Conservation (phyloP, 1,284 basidiomycete genomes). For the Lentinus polychrous region DNA sequence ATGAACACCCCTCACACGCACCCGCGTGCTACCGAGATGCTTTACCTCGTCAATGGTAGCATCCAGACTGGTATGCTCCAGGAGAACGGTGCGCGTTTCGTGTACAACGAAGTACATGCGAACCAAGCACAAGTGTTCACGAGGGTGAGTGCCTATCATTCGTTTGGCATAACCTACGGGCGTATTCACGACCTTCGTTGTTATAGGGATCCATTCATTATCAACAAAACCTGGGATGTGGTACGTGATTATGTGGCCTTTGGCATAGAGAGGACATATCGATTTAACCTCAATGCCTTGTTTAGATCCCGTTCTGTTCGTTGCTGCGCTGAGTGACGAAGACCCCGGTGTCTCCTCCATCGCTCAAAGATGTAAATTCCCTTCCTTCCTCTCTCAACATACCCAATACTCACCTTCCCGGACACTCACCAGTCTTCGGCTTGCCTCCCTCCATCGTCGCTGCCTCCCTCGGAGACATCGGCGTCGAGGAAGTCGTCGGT, state of each 20-base stretch:
- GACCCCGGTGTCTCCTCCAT: conserved; percentile 26
- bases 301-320: conserved; percentile 15
- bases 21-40: conserved; percentile 31
- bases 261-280: background rate
- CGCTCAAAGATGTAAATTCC: conserved; percentile 26
- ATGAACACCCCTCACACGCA: conserved; percentile 34
- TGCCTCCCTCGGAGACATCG: conserved; percentile 28
- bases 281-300: background rate
- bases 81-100: conserved; percentile 30
- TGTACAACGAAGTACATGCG: conserved; percentile 25
- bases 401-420: background rate
- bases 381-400: background rate
- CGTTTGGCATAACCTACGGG: background rate
- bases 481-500: conserved; percentile 25
- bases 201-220: conserved; percentile 28
- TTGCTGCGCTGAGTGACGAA: conserved; percentile 26
- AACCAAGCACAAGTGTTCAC: conserved; percentile 30
- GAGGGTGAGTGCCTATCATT: conserved; percentile 8
- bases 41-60: conserved; percentile 28
- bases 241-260: conserved; percentile 2
- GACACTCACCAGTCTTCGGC: conserved; percentile 23
- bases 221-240: conserved; percentile 28
- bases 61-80: conserved; percentile 27
- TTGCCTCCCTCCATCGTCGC: conserved; percentile 28
- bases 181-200: background rate